Conservation (phyloP, 345 rosid genomes). For the Cardamine resedifolia region DNA sequence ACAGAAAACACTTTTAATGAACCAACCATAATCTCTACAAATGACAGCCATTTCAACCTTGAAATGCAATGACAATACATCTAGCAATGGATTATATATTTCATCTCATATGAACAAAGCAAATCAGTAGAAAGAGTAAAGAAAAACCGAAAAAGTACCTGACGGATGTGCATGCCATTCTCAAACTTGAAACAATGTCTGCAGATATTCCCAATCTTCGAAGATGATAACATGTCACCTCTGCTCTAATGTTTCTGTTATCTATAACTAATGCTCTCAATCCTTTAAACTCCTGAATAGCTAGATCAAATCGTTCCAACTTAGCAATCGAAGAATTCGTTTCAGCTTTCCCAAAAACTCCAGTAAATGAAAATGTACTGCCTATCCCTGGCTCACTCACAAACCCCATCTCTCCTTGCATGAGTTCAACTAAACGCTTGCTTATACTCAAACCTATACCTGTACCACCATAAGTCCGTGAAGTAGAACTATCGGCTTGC, state of each 20-base stretch:
- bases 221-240: conserved; percentile 77
- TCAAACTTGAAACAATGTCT: conserved; percentile 44
- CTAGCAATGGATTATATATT: neutral
- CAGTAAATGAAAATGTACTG: conserved; percentile 87
- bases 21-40: conserved; percentile 10
- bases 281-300: conserved; percentile 56
- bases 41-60: neutral
- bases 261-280: conserved; percentile 74
- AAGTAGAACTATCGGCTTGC: conserved; percentile 98
- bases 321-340: conserved; percentile 43
- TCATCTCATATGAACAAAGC: neutral
- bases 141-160: conserved; percentile 21
- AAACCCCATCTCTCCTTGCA: conserved; percentile 92
- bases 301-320: conserved; percentile 48
- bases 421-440: conserved; percentile 84
- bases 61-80: neutral
- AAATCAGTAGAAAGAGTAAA: conserved; percentile 10
- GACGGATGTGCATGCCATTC: conserved; percentile 48
- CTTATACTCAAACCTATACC: conserved; percentile 96
- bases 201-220: conserved; percentile 65
- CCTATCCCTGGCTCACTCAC: conserved; percentile 73
- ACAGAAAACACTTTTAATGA: neutral
- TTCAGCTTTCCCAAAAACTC: conserved; percentile 57
- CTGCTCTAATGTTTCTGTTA: conserved; percentile 66
- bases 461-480: conserved; percentile 94